These are phyloP conservation scores for Blechomonas ayalai DNA, from an alignment of 208 protist species.

Conservation along the genomic window DNA sequence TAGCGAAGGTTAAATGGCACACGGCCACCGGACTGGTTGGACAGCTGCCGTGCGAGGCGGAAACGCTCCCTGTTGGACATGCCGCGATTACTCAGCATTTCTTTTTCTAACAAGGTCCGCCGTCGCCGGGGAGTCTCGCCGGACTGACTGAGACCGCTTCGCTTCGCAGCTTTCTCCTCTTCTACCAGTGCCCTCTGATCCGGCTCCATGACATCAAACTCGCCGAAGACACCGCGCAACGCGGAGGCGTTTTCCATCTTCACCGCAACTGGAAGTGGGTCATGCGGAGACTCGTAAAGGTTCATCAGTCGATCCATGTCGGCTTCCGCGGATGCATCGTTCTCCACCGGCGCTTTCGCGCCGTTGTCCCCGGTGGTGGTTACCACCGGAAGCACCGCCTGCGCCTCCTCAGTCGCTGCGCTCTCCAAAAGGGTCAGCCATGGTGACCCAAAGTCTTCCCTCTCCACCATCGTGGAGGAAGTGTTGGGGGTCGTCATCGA, in stretches of 20 bases:
- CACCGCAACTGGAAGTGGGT: conserved; percentile 57
- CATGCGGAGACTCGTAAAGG: conserved; percentile 62
- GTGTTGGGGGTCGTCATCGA: too few relatives aligned
- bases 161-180: conserved; percentile 12
- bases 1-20: conserved; percentile 87
- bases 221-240: conserved; percentile 44
- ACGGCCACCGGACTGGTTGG: conserved; percentile 59
- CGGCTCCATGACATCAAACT: conserved; percentile 67
- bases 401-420: neutral
- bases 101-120: conserved; percentile 33
- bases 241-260: conserved; percentile 53
- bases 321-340: neutral
- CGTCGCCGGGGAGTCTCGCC: conserved; percentile 10
- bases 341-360: neutral
- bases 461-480: neutral
- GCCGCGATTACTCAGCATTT: conserved; percentile 54
- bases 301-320: conserved; percentile 42
- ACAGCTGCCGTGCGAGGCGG: conserved; percentile 48
- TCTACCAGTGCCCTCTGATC: conserved; percentile 15
- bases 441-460: neutral
- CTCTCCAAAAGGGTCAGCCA: too few relatives aligned
- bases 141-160: conserved; percentile 7
- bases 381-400: neutral
- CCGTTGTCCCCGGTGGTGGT: neutral
- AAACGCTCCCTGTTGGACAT: conserved; percentile 54